These are phyloP conservation scores for Lactifluus piperatus DNA, from an alignment of 768 basidiomycete species.

Conservation along the genomic window DNA sequence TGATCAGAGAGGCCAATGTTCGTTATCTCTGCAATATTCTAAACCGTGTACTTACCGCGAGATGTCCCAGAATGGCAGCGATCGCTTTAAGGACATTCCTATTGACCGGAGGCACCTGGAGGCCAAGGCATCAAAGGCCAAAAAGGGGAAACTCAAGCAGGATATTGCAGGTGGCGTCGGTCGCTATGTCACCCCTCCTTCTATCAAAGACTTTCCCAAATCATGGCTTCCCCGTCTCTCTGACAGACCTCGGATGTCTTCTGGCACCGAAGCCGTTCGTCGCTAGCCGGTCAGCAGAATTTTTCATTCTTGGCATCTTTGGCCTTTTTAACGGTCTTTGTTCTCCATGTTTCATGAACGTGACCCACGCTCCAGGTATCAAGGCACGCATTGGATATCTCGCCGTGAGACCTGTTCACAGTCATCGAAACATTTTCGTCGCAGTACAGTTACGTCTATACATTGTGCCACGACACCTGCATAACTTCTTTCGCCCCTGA, in stretches of 20 bases:
- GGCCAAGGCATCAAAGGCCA: constrained; percentile 62
- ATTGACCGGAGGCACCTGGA: constrained; percentile 76
- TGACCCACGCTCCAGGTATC: background rate
- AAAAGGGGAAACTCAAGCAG: constrained; percentile 45
- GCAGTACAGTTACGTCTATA: background rate
- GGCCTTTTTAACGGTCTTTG: background rate
- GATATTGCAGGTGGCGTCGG: constrained; percentile 16
- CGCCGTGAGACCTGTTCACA: background rate
- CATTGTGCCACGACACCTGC: background rate
- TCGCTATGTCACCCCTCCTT: constrained; percentile 18
- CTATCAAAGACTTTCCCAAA: constrained; percentile 20
- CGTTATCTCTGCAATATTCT: constrained; percentile 24
- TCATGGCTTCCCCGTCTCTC: constrained; percentile 24
- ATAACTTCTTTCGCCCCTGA: background rate
- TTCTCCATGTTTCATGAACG: background rate
- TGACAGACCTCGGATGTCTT: background rate
- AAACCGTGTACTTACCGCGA: background rate
- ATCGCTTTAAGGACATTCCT: constrained; percentile 56
- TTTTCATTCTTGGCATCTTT: background rate
- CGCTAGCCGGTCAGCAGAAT: constrained; percentile 5
- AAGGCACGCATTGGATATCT: background rate
- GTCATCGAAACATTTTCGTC: background rate
- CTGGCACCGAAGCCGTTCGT: background rate
- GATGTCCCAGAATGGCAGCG: constrained; percentile 30
- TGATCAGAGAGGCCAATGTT: constrained; percentile 82